Evolutionary conservation across 192 early-diverging fungal species (phyloP), one percentile per base, ranked within the genome.

Genomic region (Rhizophlyctis rosea): DNA sequence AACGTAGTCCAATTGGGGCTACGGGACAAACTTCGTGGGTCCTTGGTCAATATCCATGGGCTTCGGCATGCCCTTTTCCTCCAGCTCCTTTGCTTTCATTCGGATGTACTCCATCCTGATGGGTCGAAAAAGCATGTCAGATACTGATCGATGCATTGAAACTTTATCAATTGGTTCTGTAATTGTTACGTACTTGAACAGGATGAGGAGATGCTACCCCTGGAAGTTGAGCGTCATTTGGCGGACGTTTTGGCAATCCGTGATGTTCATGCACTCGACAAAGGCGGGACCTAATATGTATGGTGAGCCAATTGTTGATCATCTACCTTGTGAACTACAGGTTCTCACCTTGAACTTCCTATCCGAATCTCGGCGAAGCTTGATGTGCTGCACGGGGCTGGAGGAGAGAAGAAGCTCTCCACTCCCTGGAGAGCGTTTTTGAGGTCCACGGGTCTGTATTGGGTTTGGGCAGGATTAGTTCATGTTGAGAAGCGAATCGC

Each of bases 341-440:
- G n/a, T n/a, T n/a, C n/a, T n/a, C n/a, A n/a, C 53, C 57, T 58
- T 58, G 57, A 58, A 58, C 29, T 18, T 18, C 7, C 33, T 18
- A 3, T 31, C 34, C 3, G 32, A 30, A 35, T 58, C 57, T 34
- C 57, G 28, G n/a, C 57, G 57, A 16, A 35, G 29, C 29, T 47
- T 58, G 0, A 58, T 29, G 29, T 58, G 23, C 18, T n/a, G 18
- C 2, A 58, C 57, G 3, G 32, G 1, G 18, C 57, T 35, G 39
- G 23, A 58, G 31, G 29, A 2, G 57, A 34, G 39, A 58, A 58
- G 18, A 35, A 47, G 31, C 31, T 16, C 29, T 36, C 27, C 14
- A 35, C 32, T 47, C 21, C 57, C 3, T 58, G 33, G 0, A 58
- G 16, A 47, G 39, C 16, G n/a, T 58, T 35, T n/a, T 18, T 58